Evolutionary conservation across 345 rosid species (phyloP), one percentile per base, ranked within the genome.

Genomic region (Euphorbia lathyris): DNA sequence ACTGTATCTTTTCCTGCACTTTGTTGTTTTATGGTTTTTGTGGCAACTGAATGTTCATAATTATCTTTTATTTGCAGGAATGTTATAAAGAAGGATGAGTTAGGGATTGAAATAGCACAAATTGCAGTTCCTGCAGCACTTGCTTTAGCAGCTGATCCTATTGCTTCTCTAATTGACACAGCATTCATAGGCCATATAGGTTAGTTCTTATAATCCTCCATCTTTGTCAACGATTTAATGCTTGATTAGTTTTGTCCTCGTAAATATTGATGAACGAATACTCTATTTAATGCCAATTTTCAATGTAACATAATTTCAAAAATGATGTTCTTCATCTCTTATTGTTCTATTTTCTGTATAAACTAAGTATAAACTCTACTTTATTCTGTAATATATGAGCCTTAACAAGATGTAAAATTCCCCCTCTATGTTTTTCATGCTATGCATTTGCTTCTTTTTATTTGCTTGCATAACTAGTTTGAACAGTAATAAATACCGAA

Each of bases 91-190:
- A 62, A 55, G 20, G 76, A 77, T 57, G 76, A 67, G 22, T 62
- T 77, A 29, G 72, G 76, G 60, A 3, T 56, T 57, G 80, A 77
- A 67, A 67, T 72, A 40, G 62, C 75, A 50, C 64, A 59, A 63
- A 77, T 77, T 57, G 80, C 80, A 26, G 7, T 77, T 52, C 80
- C 80, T 12, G 80, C 80, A 23, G 76, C 76, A 10, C 67, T 72
- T 45, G 80, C 80, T 68, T 77, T 72, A 17, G 73, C 72, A 27
- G 80, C 80, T 14, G 80, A 77, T 68, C 77, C 80, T 27, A 12
- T 77, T 72, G 80, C 80, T 27, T 77, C 80, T 20, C 48, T 72
- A 11, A 68, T 77, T 56, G 80, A 72, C 65, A 72, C 76, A 32
- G 74, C 63, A 26, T 77, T 77, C 67, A 68, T 77, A n/a, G 80